Evolutionary conservation across 2,329 filamentous ascomycete genomes (phyloP), one percentile per base, ranked within the genome.

Genomic region (Sordariomycetes sp.): DNA sequence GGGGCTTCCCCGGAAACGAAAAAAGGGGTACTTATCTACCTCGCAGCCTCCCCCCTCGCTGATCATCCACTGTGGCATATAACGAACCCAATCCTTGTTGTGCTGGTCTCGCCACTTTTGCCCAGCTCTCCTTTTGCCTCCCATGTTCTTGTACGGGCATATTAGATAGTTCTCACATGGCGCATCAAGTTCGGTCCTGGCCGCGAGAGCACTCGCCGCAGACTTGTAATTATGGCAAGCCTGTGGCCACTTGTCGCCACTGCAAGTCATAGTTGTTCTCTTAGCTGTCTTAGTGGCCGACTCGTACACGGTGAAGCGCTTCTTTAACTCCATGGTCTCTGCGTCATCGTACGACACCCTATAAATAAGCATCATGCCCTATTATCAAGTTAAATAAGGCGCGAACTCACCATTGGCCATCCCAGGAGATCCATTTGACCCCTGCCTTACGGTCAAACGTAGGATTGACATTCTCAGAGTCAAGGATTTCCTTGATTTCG

Each of bases 401-500:
- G 6, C 25, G 25, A n/a, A n/a, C 43, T 33, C 44, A 48, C 32
- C 35, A 40, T 24, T 39, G 37, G 24, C 37, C 26, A 7, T 28
- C 34, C 34, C 31, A 39, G 21, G 32, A 26, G 29, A 39, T 6
- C 8, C 26, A 20, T 17, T 40, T 34, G 14, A 38, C 27, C 16
- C 35, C 32, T 11, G 35, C 27, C 27, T 35, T 23, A 18, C 32
- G 16, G 19, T 35, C 32, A 8, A 33, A 20, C 10, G 21, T 24
- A 4, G 23, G 17, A 11, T 25, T 30, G 12, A 27, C 25, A 21
- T 21, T 20, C 21, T 21, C 27, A 8, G 41, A 39, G 4, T 29
- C 36, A 11, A 47, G 41, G 27, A 53, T 38, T 6, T 21, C 31
- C 28, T 34, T 11, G 17, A 38, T 38, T 30, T 38, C 36, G 21